Base-by-base conservation (phyloP, 1,139 yeast genomes). In the Kluyveromyces sp. region DNA sequence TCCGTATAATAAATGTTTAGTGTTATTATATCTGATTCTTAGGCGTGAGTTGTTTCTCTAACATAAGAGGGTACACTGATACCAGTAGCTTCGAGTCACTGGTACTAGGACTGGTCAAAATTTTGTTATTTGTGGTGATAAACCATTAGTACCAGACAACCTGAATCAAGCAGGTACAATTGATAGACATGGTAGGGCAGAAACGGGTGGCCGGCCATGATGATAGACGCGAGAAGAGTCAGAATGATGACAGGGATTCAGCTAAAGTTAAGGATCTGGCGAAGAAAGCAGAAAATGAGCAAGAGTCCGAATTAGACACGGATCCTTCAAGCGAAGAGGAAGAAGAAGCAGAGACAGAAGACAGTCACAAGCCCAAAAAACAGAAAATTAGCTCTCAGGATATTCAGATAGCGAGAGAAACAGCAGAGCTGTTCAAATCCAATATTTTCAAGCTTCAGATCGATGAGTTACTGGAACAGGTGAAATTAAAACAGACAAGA, bases 371-470 rank as follows among this genome's bases (percentile, higher is more conserved):
- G 35, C 48, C 51, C 30, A 32, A 39, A 40, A 45, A 45, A 9
- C 40, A 39, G n/a, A 33, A 28, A 12, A 16, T 45, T 29, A 44
- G 40, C 37, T 86, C 95, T 1, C 92, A 86, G 55, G 96, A 92
- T 47, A 79, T 89, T 39, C 96, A 89, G 58, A 74, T 84, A 2
- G 96, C 96, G 0, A 73, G 95, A 55, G 96, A 89, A 61, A 85
- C 97, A 0, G 94, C 95, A 0, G 96, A 88, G 60, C 69, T 89
- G 41, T 92, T 89, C 76, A 87, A 88, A 59, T 87, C 96, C 12
- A 89, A 89, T 64, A 87, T 92, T 46, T 89, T 92, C 77, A 92
- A 92, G 64, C 69, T 92, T 46, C 95, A 92, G 66, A 88, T 89
- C 45, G 98, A 89, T 63, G 97, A 89, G 60, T 70, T 92, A 35